Evolutionary conservation across 2,329 filamentous ascomycete species (phyloP).

Genomic region (Trichoderma hamatum): DNA sequence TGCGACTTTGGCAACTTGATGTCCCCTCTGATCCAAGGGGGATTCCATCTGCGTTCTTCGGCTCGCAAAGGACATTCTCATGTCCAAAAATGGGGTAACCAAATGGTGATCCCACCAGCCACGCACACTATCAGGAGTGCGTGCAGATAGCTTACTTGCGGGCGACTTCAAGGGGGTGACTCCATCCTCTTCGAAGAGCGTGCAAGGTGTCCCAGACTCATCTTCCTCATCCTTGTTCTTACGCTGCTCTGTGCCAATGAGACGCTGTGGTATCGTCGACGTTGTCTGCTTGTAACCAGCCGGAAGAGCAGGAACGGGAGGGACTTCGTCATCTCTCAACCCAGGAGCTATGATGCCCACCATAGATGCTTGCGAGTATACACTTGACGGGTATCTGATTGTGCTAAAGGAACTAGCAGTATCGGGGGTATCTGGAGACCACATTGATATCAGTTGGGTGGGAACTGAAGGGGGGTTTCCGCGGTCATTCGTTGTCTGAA

Average conservation of each 20-base stretch:
- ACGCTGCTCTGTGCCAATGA: constrained; percentile 43
- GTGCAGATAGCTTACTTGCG: constrained; percentile 42
- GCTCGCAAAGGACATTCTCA: constrained; percentile 47
- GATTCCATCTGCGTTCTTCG: constrained; percentile 41
- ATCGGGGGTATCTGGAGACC: constrained; percentile 65
- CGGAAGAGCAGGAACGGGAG: constrained; percentile 65
- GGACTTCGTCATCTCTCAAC: constrained; percentile 44
- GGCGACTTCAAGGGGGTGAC: constrained; percentile 45
- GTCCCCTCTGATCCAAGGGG: constrained; percentile 32
- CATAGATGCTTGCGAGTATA: constrained; percentile 62
- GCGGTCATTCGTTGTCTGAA: constrained; percentile 4
- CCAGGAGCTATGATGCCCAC: constrained; percentile 33
- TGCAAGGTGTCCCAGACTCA: constrained; percentile 60
- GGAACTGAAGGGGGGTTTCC: constrained; percentile 31
- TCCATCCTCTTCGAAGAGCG: constrained; percentile 72
- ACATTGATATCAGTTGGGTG: constrained; percentile 52
- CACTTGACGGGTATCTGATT: constrained; percentile 56
- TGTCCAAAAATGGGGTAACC: constrained; percentile 67
- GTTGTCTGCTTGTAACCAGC: constrained; percentile 43
- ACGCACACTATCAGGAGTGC: constrained; percentile 54
- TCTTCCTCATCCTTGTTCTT: constrained; percentile 48
- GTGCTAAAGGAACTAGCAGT: constrained; percentile 47
- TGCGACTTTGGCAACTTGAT: neutral
- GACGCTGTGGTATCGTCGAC: constrained; percentile 36
- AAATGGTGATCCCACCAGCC: constrained; percentile 79